A percentile compares a stretch with the other conserved stretches of the same genome.
These are phyloP conservation scores for Bipolaris sorokiniana DNA, from an alignment of 2,329 filamentous ascomycete species.

Conservation along the genomic window DNA sequence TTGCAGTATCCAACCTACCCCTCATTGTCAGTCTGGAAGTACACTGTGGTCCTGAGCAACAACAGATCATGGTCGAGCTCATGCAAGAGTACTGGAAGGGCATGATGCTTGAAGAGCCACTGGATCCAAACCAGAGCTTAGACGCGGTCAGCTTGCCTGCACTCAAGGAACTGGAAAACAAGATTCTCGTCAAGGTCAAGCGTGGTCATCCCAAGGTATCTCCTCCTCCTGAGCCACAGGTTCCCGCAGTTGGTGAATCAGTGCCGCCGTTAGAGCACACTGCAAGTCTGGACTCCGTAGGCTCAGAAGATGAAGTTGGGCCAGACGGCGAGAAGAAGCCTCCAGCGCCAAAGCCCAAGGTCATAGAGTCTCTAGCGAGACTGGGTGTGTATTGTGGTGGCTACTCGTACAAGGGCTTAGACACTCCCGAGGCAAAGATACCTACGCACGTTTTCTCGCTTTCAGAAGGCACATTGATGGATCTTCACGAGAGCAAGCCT, in stretches of 20 bases:
- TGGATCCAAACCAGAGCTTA: slow-evolving; percentile 40
- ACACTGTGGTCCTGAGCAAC: slow-evolving; percentile 80
- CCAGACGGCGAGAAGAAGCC: slow-evolving; percentile 54
- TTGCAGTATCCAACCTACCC: slow-evolving; percentile 74
- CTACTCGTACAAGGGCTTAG: slow-evolving; percentile 77
- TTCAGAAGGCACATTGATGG: slow-evolving; percentile 69
- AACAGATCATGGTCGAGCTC: slow-evolving; percentile 90
- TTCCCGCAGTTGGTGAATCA: slow-evolving; percentile 32
- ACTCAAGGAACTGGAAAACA: slow-evolving; percentile 70
- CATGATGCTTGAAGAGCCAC: slow-evolving; percentile 69
- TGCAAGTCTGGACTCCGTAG: slow-evolving; percentile 28
- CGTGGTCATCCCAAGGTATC: slow-evolving; percentile 48
- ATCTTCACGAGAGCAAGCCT: slow-evolving; percentile 64
- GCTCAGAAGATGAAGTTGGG: slow-evolving; percentile 43
- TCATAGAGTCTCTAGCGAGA: slow-evolving; percentile 73
- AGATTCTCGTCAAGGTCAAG: slow-evolving; percentile 69
- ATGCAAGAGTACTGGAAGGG: slow-evolving; percentile 88
- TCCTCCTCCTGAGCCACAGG: slow-evolving; percentile 24
- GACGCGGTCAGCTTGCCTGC: slow-evolving; percentile 68
- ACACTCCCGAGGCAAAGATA: slow-evolving; percentile 61
- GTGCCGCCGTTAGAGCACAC: slow-evolving; percentile 31
- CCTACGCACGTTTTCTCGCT: slow-evolving; percentile 70
- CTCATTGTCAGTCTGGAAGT: slow-evolving; percentile 93
- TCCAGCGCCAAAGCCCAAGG: slow-evolving; percentile 61
- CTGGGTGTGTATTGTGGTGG: slow-evolving; percentile 87